Evolutionary conservation across 371 early-diverging fungal species (phyloP).

Genomic region (Mortierella sp.): DNA sequence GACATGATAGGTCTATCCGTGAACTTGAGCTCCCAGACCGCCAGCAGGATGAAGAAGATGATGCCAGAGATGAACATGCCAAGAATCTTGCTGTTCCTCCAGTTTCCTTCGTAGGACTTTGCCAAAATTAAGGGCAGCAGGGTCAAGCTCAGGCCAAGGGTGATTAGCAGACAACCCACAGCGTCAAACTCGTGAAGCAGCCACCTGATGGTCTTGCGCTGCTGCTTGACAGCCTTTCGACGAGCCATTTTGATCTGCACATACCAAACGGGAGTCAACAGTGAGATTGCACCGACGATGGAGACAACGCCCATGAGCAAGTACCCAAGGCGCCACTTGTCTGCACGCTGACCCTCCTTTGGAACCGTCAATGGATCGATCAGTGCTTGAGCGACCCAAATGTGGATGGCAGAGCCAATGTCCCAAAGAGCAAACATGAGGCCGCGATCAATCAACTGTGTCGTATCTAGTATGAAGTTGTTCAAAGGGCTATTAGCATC

Average conservation of each 20-base stretch:
- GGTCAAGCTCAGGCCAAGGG: conserved; percentile 53
- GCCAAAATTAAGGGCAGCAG: conserved; percentile 59
- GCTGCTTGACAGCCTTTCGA: conserved; percentile 9
- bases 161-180: conserved; percentile 56
- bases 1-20: conserved; percentile 61
- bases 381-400: conserved; percentile 26
- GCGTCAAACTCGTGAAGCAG: conserved; percentile 55
- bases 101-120: conserved; percentile 55
- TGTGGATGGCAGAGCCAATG: conserved; percentile 27
- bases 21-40: conserved; percentile 56
- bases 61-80: conserved; percentile 53
- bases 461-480: conserved; percentile 26
- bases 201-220: conserved; percentile 39
- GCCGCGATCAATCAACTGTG: conserved; percentile 39
- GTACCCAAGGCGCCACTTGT: conserved; percentile 56
- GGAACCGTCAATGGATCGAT: conserved; percentile 49
- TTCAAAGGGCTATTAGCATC: too few relatives aligned
- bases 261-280: conserved; percentile 48
- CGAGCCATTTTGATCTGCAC: conserved; percentile 47
- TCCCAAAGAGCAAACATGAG: conserved; percentile 47
- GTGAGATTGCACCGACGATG: conserved; percentile 43
- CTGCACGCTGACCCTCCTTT: too few relatives aligned
- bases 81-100: conserved; percentile 46
- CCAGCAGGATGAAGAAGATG: conserved; percentile 40
- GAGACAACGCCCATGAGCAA: conserved; percentile 54